These are phyloP conservation scores for Zymoseptoria tritici DNA, from an alignment of 2,329 filamentous ascomycete genomes.

Conservation along the genomic window DNA sequence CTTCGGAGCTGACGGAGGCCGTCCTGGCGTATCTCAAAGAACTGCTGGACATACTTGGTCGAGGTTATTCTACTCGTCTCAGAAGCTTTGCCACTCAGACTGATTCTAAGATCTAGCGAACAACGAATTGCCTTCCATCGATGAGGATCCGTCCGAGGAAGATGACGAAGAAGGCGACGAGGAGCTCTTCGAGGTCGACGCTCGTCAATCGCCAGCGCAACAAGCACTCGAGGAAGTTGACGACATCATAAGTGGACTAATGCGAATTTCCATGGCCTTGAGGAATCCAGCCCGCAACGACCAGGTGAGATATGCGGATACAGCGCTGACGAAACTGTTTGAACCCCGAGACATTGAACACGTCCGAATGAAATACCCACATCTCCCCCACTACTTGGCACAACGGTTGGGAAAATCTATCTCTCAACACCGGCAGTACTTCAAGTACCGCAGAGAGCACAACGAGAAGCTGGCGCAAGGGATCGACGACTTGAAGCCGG, in stretches of 20 bases:
- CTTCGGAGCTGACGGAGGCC: slow-evolving; percentile 17
- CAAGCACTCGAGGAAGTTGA: slow-evolving; percentile 14
- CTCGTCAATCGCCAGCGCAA: background rate
- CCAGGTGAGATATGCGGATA: slow-evolving; percentile 20
- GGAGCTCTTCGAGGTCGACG: background rate
- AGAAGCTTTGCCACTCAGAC: background rate
- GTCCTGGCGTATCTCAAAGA: background rate
- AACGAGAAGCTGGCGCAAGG: slow-evolving; percentile 22
- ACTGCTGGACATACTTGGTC: background rate
- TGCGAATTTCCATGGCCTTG: slow-evolving; percentile 29
- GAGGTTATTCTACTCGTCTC: background rate
- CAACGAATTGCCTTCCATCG: no score
- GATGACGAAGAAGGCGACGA: background rate
- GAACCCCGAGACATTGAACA: slow-evolving; percentile 7
- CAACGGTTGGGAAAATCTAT: slow-evolving; percentile 28
- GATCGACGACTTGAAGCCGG: background rate
- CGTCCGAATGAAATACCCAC: slow-evolving; percentile 5
- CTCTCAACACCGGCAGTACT: slow-evolving; percentile 27
- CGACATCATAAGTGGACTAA: slow-evolving; percentile 26
- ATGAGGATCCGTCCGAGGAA: no score
- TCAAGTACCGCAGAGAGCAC: slow-evolving; percentile 30
- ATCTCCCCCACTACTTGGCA: slow-evolving; percentile 10
- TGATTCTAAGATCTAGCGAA: background rate
- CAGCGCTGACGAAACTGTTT: background rate
- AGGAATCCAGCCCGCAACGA: slow-evolving; percentile 29